Evolutionary conservation across 805 yeast genomes (phyloP), one percentile per base, ranked within the genome.

Genomic region (Spathaspora passalidarum): DNA sequence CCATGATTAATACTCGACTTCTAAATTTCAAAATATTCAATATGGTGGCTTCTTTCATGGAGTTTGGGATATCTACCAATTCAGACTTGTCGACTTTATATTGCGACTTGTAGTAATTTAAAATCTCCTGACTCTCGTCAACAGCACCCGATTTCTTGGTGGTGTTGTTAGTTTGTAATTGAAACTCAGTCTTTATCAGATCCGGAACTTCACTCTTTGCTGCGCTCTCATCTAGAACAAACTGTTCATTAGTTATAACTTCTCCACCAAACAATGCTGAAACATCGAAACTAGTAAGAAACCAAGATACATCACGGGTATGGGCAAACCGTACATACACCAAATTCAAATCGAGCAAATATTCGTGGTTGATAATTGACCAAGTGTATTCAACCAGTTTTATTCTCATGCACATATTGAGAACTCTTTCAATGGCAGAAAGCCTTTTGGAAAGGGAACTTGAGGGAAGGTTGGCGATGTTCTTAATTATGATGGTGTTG

Each of bases 81-180:
- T 82, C 87, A 39, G 67, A 63, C n/a, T 73, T 69, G 56, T 83
- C 85, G 25, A 83, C 77, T 44, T 73, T 70, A 56, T 83, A 82
- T 25, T 56, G 57, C 3, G 17, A 9, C 40, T 55, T 58, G 50
- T 64, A 68, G 53, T 66, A 64, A 23, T 62, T 57, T 52, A 65
- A 55, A 5, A 66, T 71, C 47, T 65, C 34, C 7, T 29, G 34
- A 29, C 34, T 29, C 14, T 43, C 42, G n/a, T 36, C 32, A 20
- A 5, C 32, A 10, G n/a, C n/a, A 13, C n/a, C 6, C 4, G 42
- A 22, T 34, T 22, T 29, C 34, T 29, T 29, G 17, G 13, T 29
- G 17, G 13, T 17, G 8, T 13, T 29, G 13, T 14, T 14, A 26
- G 29, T 4, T n/a, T 25, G 29, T 25, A 7, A 7, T 25, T 25